Base-by-base conservation (phyloP, 495 filamentous ascomycete genomes). In the Podospora pseudoanserina region DNA sequence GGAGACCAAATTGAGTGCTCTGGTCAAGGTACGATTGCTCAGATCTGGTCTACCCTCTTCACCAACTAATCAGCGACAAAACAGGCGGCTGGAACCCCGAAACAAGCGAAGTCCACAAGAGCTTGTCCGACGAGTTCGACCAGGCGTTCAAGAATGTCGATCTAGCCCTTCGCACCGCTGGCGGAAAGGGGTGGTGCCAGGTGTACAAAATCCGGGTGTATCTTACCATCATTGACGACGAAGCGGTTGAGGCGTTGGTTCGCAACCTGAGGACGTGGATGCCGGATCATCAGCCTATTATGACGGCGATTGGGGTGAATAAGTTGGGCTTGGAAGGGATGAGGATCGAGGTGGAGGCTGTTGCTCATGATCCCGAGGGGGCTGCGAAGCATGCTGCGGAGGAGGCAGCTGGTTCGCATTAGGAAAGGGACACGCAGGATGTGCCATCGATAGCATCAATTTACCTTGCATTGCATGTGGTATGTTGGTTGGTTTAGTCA, bases 91-190 rank as follows among this genome's bases (percentile, higher is more conserved):
- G 70, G 70, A 63, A 68, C 27, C 70, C 70, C 54, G 4, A 20
- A 11, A 71, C 70, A 0, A 64, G 66, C 15, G 32, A 23, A 26
- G 57, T 71, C 44, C 55, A 61, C 4, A 28, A 59, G 9, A 20
- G 53, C 18, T 44, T 65, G n/a, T 15, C 65, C 16, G 67, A 68
- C 23, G 67, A 71, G 18, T 60, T 71, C 39, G 67, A 71, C 58
- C 67, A 68, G n/a, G 70, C 60, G n/a, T 71, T 71, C 20, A 57
- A 58, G 30, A 68, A 71, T 56, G 67, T 71, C 18, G 67, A 71
- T 59, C 64, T 68, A 18, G 65, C 67, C 13, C 67, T 71, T 57
- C 49, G 54, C 16, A 55, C 61, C 3, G 70, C 70, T 16, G 64
- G 70, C 64, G 67, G 66, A 32, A 59, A 61, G 16, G 63, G 70